Evolutionary conservation across 371 early-diverging fungal species (phyloP).

Genomic region (Nematocida sp.): DNA sequence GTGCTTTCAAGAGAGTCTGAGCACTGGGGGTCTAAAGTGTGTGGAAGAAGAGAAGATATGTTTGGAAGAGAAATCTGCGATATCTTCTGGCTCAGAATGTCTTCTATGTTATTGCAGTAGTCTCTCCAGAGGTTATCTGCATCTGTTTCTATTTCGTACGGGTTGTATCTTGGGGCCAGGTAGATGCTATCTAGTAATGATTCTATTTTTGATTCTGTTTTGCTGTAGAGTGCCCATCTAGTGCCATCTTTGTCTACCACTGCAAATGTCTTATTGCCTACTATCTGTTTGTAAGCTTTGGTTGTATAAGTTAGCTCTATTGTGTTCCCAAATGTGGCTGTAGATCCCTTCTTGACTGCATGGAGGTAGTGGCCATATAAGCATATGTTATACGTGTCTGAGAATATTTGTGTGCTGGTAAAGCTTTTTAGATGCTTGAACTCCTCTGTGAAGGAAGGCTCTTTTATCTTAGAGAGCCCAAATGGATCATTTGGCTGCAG

Average conservation of each 20-base stretch:
- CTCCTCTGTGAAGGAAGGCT: not conserved
- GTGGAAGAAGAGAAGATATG: not conserved
- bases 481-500: slow-evolving; percentile 36
- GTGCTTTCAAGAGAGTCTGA: not conserved
- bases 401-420: slow-evolving; percentile 1
- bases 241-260: slow-evolving; percentile 27
- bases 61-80: not conserved
- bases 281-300: slow-evolving; percentile 12
- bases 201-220: not conserved
- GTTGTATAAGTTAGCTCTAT: slow-evolving; percentile 26
- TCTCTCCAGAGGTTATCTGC: not conserved
- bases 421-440: slow-evolving; percentile 15
- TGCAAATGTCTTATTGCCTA: slow-evolving; percentile 23
- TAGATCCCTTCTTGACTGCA: slow-evolving; percentile 14
- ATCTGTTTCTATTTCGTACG: not conserved
- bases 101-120: slow-evolving; percentile 1
- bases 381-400: slow-evolving; percentile 18
- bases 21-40: slow-evolving; percentile 1
- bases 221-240: slow-evolving; percentile 29
- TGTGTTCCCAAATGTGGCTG: not conserved
- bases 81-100: not conserved
- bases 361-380: slow-evolving; percentile 31
- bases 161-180: slow-evolving; percentile 18
- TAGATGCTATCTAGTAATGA: not conserved
- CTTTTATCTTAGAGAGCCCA: not conserved